These are phyloP conservation scores for Nitzschia inconspicua DNA, from an alignment of 108 stramenopile species.

Conservation along the genomic window DNA sequence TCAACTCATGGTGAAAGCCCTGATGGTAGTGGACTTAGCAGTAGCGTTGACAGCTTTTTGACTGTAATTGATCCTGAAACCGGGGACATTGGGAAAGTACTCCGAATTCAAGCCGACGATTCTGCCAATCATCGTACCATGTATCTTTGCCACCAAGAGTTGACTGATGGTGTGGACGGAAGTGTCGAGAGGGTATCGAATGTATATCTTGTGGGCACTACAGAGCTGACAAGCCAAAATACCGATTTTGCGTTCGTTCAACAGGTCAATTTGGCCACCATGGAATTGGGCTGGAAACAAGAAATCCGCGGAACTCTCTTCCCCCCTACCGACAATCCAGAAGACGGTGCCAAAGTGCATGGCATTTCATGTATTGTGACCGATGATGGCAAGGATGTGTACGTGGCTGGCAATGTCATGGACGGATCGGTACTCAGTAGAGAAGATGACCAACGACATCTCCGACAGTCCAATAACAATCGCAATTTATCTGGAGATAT, in stretches of 20 bases:
- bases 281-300: conserved; percentile 45
- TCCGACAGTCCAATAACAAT: too few species aligned
- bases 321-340: conserved; percentile 20
- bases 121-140: too few species aligned
- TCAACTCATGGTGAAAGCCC: conserved; percentile 4
- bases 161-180: conserved; percentile 25
- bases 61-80: conserved; percentile 25
- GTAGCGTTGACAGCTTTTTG: conserved; percentile 51
- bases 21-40: too few species aligned
- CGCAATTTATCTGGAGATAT: conserved; percentile 35
- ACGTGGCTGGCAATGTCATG: conserved; percentile 51
- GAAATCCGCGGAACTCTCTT: conserved; percentile 38
- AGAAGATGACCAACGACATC: background rate
- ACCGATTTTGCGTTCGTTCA: conserved; percentile 50
- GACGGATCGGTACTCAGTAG: conserved; percentile 18
- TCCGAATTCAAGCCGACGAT: too few species aligned
- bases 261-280: conserved; percentile 42
- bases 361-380: conserved; percentile 59
- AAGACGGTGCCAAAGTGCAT: conserved; percentile 12
- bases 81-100: conserved; percentile 2
- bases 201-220: conserved; percentile 50
- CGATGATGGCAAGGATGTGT: conserved; percentile 50
- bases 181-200: conserved; percentile 14
- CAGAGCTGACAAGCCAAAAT: conserved; percentile 14
- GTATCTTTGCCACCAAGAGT: conserved; percentile 25